A percentile compares a stretch with the other conserved stretches of the same genome.
These are phyloP conservation scores for Manihot esculenta DNA, from an alignment of 441 rosid genomes.

Conservation along the genomic window DNA sequence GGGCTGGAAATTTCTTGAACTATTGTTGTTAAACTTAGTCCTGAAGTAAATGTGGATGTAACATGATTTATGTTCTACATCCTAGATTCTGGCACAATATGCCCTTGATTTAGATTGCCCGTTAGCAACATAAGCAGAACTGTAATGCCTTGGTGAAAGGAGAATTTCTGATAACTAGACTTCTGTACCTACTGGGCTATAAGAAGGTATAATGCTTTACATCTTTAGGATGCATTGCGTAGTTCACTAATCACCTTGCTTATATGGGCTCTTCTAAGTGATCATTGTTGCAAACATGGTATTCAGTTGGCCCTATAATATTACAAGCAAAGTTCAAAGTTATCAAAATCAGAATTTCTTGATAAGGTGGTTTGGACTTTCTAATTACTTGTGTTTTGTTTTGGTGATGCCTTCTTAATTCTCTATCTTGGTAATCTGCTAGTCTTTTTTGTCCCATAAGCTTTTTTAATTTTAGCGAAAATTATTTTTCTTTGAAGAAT, in stretches of 20 bases:
- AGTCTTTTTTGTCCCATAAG: background rate
- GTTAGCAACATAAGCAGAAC: background rate
- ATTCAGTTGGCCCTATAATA: background rate
- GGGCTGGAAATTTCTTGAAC: background rate
- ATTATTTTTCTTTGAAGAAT: slow-evolving; percentile 1
- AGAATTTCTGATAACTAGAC: background rate
- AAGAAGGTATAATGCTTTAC: background rate
- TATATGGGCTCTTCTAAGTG: background rate
- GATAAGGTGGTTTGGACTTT: slow-evolving; percentile 3
- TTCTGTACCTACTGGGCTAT: background rate
- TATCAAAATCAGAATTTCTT: background rate
- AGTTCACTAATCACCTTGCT: background rate
- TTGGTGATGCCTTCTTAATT: background rate
- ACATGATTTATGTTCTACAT: background rate
- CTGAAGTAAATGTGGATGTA: background rate
- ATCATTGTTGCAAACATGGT: background rate
- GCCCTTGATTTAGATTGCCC: background rate
- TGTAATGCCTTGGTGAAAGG: background rate
- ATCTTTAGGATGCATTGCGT: background rate
- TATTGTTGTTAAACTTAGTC: background rate
- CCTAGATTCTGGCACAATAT: no score
- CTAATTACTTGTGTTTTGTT: background rate
- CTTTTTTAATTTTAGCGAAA: background rate
- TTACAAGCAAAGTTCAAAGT: background rate
- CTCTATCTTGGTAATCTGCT: slow-evolving; percentile 2